A percentile compares a stretch with the other conserved stretches of the same genome.
Evolutionary conservation across 1,284 basidiomycete genomes (phyloP).

Genomic region (Irpex sp.): DNA sequence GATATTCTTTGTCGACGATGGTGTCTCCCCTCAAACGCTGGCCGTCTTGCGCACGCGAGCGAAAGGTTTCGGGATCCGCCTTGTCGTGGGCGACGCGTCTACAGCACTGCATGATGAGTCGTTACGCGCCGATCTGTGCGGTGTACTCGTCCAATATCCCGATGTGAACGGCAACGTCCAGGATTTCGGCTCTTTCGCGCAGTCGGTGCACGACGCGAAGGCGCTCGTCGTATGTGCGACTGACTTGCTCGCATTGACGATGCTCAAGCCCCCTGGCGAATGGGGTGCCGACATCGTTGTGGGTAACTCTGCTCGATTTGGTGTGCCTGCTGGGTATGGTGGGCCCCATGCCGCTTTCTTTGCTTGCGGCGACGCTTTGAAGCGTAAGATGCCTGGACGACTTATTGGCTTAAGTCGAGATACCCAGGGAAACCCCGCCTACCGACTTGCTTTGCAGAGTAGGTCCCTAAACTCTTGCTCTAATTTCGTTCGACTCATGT

Average conservation of each 20-base stretch:
- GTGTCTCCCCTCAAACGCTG: constrained; percentile 84
- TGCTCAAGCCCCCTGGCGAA: constrained; percentile 95
- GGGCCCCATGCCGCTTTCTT: constrained; percentile 97
- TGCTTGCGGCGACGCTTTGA: constrained; percentile 88
- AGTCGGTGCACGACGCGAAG: constrained; percentile 71
- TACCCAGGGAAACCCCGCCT: constrained; percentile 80
- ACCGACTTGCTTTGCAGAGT: constrained; percentile 94
- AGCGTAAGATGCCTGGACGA: constrained; percentile 96
- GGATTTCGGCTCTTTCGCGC: constrained; percentile 71
- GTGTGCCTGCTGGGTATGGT: constrained; percentile 88
- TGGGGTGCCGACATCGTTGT: constrained; percentile 98
- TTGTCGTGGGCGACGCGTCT: constrained; percentile 64
- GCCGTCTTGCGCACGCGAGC: constrained; percentile 86
- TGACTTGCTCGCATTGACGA: constrained; percentile 89
- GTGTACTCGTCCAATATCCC: constrained; percentile 90
- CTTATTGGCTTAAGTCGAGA: constrained; percentile 92
- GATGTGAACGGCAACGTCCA: constrained; percentile 85
- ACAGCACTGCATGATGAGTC: constrained; percentile 51
- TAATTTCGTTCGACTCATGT: neutral
- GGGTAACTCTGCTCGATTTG: constrained; percentile 94
- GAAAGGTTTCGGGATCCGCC: constrained; percentile 84
- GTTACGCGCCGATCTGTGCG: constrained; percentile 69
- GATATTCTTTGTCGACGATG: constrained; percentile 81
- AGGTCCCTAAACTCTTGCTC: constrained; percentile 26
- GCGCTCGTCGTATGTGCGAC: constrained; percentile 86